phyloP scores from a whole-genome alignment of 352 stramenopile species.

The Nothophytophthora sp. region DNA sequence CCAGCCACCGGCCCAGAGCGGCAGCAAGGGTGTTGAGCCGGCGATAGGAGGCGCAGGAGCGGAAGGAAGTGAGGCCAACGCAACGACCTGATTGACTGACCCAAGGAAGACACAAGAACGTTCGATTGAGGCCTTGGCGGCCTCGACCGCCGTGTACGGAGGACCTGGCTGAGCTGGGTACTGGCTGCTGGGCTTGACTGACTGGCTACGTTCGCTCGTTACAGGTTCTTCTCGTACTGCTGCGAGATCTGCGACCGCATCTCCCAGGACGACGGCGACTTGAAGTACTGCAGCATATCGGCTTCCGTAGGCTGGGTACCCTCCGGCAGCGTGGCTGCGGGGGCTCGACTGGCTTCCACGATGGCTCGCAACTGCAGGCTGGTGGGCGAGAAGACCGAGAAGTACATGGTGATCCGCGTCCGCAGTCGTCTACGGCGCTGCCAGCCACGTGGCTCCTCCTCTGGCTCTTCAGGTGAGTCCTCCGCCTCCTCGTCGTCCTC shows the following conservation, averaged over 20 bases:
- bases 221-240: slow-evolving; percentile 56
- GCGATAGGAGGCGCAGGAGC: neutral
- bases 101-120: no score
- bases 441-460: slow-evolving; percentile 44
- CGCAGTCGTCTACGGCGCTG: slow-evolving; percentile 35
- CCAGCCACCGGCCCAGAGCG: no score
- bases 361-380: slow-evolving; percentile 61
- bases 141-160: no score
- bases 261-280: slow-evolving; percentile 71
- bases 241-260: slow-evolving; percentile 62
- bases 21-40: slow-evolving; percentile 1
- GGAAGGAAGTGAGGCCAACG: neutral
- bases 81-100: neutral
- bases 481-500: slow-evolving; percentile 36
- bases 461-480: slow-evolving; percentile 44
- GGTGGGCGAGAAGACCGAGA: slow-evolving; percentile 48
- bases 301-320: slow-evolving; percentile 40
- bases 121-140: no score
- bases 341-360: slow-evolving; percentile 60
- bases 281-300: slow-evolving; percentile 76
- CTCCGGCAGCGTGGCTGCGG: slow-evolving; percentile 16
- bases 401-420: slow-evolving; percentile 67
- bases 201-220: slow-evolving; percentile 15
- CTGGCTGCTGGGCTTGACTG: no score
- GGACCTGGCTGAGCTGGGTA: neutral